Evolutionary conservation across 345 rosid genomes (phyloP).

Genomic region (Zanthoxylum bungeanum): DNA sequence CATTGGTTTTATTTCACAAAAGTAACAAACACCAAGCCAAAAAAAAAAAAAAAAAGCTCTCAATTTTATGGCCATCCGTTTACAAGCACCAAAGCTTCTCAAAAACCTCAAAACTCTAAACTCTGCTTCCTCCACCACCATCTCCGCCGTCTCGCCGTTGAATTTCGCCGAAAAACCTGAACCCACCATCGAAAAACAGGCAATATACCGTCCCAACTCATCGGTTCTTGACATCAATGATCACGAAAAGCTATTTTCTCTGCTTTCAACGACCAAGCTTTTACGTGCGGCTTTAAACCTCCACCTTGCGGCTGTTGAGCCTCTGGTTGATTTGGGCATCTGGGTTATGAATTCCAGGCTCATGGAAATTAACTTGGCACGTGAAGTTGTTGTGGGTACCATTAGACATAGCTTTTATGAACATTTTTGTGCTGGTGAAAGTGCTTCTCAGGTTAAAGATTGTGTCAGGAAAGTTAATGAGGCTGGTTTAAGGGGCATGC

Average conservation of each 20-base stretch:
- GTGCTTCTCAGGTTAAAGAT: slow-evolving; percentile 34
- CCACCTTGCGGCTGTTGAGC: slow-evolving; percentile 50
- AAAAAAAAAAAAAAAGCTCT: too few relatives aligned
- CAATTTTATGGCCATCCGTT: slow-evolving; percentile 44
- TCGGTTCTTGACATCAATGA: slow-evolving; percentile 46
- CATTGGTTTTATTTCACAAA: not conserved
- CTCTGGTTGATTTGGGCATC: slow-evolving; percentile 66
- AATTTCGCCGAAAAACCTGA: slow-evolving; percentile 23
- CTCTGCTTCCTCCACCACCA: slow-evolving; percentile 42
- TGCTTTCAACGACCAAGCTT: slow-evolving; percentile 43
- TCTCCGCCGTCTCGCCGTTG: slow-evolving; percentile 33
- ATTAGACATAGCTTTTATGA: slow-evolving; percentile 61
- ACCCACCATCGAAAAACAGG: not conserved
- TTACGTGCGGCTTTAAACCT: slow-evolving; percentile 50
- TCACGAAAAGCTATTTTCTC: slow-evolving; percentile 49
- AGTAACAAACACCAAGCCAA: not conserved
- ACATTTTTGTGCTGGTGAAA: slow-evolving; percentile 88
- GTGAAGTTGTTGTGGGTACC: slow-evolving; percentile 34
- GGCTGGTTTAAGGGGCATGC: slow-evolving; percentile 71
- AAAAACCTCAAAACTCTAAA: slow-evolving; percentile 33
- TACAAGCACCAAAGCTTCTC: slow-evolving; percentile 35
- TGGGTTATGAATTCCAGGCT: slow-evolving; percentile 76
- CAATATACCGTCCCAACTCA: not conserved
- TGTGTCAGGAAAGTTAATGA: slow-evolving; percentile 42
- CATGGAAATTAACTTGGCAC: slow-evolving; percentile 37